phyloP scores from a whole-genome alignment of 2,329 filamentous ascomycete species.

The Madurella fahalii region DNA sequence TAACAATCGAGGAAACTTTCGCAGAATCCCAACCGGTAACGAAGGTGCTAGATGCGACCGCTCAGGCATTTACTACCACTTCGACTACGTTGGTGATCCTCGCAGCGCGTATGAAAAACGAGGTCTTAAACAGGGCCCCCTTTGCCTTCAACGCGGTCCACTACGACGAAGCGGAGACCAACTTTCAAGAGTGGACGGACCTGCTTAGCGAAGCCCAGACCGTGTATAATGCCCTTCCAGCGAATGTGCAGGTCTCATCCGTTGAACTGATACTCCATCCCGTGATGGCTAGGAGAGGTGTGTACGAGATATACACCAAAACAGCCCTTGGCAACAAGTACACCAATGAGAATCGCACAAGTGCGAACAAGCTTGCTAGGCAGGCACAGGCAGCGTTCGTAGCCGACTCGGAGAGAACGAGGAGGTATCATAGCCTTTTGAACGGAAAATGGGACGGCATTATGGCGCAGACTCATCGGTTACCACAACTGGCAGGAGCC shows the following conservation, averaged over 20 bases:
- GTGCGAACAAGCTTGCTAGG: constrained; percentile 41
- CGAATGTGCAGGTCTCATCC: constrained; percentile 43
- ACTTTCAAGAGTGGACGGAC: constrained; percentile 47
- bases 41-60: constrained; percentile 52
- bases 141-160: constrained; percentile 49
- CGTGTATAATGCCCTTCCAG: constrained; percentile 41
- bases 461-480: constrained; percentile 46
- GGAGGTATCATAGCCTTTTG: constrained; percentile 41
- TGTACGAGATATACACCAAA: constrained; percentile 48
- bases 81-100: constrained; percentile 54
- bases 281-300: constrained; percentile 48
- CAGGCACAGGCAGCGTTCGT: constrained; percentile 41
- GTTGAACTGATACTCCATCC: constrained; percentile 57
- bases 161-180: constrained; percentile 54
- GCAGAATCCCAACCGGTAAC: constrained; percentile 51
- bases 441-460: constrained; percentile 39
- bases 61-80: constrained; percentile 56
- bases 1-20: constrained; percentile 60
- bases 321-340: constrained; percentile 43
- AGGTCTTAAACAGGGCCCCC: constrained; percentile 31
- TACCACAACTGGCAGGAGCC: constrained; percentile 50
- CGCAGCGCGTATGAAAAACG: constrained; percentile 42
- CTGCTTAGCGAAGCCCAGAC: constrained; percentile 42
- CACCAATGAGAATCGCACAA: constrained; percentile 42
- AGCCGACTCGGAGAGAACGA: constrained; percentile 40